Evolutionary conservation across 2,329 filamentous ascomycete genomes (phyloP).

Genomic region (Arachnomyces sp.): DNA sequence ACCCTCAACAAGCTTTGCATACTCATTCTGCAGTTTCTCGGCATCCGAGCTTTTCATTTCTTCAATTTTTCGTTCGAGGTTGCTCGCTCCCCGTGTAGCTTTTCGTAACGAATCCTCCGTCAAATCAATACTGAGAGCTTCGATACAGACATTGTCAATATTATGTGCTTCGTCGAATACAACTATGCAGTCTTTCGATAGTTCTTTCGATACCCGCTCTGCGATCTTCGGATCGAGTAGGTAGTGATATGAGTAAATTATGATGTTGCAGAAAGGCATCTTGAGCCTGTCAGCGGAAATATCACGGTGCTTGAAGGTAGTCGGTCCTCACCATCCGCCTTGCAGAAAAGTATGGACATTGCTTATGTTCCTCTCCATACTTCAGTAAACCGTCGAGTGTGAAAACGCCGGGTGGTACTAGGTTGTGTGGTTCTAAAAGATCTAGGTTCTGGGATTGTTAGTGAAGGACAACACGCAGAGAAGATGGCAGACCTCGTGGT

Average conservation of each 20-base stretch:
- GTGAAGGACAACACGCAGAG: conserved; percentile 10
- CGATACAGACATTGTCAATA: conserved; percentile 98
- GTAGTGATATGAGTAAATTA: conserved; percentile 99
- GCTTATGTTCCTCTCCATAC: conserved; percentile 92
- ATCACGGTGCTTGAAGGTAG: background rate
- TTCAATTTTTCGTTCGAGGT: conserved; percentile 79
- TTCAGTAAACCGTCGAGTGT: conserved; percentile 81
- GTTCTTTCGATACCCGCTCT: conserved; percentile 85
- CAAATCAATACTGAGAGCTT: conserved; percentile 91
- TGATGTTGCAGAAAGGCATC: conserved; percentile 99
- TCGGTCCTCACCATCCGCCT: conserved; percentile 69
- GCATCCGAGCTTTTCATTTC: conserved; percentile 97
- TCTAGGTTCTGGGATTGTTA: conserved; percentile 65
- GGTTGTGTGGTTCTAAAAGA: conserved; percentile 84
- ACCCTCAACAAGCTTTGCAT: conserved; percentile 89
- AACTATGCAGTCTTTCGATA: conserved; percentile 96
- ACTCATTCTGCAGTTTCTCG: conserved; percentile 89
- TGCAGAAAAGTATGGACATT: conserved; percentile 95
- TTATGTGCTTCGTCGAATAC: conserved; percentile 99
- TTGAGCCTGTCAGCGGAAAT: conserved; percentile 31
- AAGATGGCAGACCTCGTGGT: conserved; percentile 65
- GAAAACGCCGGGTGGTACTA: conserved; percentile 92
- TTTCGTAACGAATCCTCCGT: conserved; percentile 91
- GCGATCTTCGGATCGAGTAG: conserved; percentile 96
- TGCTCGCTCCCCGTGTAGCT: conserved; percentile 82